Evolutionary conservation across 345 rosid genomes (phyloP), one percentile per base, ranked within the genome.

Genomic region (Turnera subulata): DNA sequence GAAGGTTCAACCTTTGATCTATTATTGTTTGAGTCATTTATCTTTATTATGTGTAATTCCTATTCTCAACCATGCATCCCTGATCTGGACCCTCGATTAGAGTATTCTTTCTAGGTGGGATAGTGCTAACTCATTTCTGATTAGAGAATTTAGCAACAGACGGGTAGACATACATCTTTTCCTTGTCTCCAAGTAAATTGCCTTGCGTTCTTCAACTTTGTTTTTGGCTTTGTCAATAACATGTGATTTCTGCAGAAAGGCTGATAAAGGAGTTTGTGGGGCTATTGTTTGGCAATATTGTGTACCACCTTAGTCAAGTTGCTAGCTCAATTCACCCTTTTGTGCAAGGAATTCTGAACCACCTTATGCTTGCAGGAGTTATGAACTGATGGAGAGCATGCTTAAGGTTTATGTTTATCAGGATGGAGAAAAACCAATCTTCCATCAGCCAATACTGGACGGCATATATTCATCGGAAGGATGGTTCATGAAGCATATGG

Each of bases 401-500:
- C 88, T 91, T 39, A 88, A 78, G 73, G 86, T 91, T 24, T 91
- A 83, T 50, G 56, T 91, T 46, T 91, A 91, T 73, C 73, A 46
- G 71, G 96, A 91, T 75, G 97, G 97, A 50, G 74, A 72, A 71
- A 82, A 72, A 69, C 97, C 97, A 0, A 70, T 91, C 49, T 49
- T 91, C 48, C 97, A 91, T 68, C 67, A 56, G 56, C 88, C 97
- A 1, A 69, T 82, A 39, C 80, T 84, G 17, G 67, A 82, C 63
- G 97, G 97, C 49, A 88, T 91, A 75, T 91, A 91, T 65, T 94
- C 97, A 46, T 91, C 96, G 14, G 96, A 91, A 58, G 96, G 97
- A 68, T 91, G 97, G 97, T 91, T 91, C 67, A 88, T 91, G 91
- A 88, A 75, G 75, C 85, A 65, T 53, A 77, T 91, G 70, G 80